phyloP scores from a whole-genome alignment of 1,284 basidiomycete genomes.

The Marasmius fiardii region DNA sequence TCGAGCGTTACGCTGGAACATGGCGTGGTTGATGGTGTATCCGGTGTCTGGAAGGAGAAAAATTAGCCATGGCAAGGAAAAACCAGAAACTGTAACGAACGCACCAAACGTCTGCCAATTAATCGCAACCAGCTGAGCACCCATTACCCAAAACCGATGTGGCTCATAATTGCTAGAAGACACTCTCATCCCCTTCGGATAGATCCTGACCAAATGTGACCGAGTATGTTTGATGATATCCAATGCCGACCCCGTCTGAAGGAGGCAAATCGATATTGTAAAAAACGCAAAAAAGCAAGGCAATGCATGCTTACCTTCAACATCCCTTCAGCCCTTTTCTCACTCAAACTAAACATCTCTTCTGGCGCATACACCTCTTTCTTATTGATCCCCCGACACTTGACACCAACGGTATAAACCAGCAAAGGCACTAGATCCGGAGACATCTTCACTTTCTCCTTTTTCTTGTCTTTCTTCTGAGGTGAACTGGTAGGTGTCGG shows the following conservation, averaged over 20 bases:
- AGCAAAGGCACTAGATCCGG: slow-evolving; percentile 71
- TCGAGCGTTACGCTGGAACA: slow-evolving; percentile 88
- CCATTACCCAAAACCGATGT: slow-evolving; percentile 86
- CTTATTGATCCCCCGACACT: slow-evolving; percentile 91
- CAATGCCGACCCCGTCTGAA: slow-evolving; percentile 30
- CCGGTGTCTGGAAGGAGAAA: slow-evolving; percentile 61
- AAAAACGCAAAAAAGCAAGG: neutral
- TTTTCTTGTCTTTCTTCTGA: slow-evolving; percentile 1
- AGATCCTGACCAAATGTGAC: slow-evolving; percentile 83
- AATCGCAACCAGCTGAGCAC: slow-evolving; percentile 89
- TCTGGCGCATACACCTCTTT: slow-evolving; percentile 84
- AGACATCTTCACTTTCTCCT: slow-evolving; percentile 66
- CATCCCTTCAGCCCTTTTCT: slow-evolving; percentile 74
- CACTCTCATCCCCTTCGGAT: slow-evolving; percentile 84
- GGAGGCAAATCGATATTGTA: neutral
- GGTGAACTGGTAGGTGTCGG: neutral
- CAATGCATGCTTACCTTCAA: slow-evolving; percentile 39
- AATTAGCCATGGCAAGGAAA: neutral
- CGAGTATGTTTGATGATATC: slow-evolving; percentile 91
- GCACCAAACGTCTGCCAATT: slow-evolving; percentile 97
- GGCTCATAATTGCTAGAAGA: slow-evolving; percentile 90
- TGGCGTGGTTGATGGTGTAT: slow-evolving; percentile 89
- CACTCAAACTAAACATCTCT: slow-evolving; percentile 93
- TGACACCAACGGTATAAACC: slow-evolving; percentile 95
- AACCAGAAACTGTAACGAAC: slow-evolving; percentile 20